Base-by-base conservation (phyloP, 441 rosid genomes). In the Adansonia gregorii region DNA sequence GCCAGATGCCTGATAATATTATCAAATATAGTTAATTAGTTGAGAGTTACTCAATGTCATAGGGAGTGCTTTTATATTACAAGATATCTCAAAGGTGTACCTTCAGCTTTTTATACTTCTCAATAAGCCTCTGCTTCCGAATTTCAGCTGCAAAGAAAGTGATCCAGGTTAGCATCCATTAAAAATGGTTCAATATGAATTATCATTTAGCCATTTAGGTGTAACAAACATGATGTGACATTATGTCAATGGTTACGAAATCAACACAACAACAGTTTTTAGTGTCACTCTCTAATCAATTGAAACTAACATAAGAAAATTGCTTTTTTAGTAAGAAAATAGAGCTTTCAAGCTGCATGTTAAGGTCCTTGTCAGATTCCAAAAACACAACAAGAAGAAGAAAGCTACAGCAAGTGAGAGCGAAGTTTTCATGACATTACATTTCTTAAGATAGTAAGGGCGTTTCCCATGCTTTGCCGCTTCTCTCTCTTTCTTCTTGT, bases 381-480 rank as follows among this genome's bases (percentile, higher is more conserved):
- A 66, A 43, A 51, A 74, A 19, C 64, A 56, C 22, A 8, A 3
- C 3, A 24, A 58, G 6, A 12, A 11, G 35, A 27, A 39, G 27
- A 75, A 15, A 76, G 75, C 51, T 3, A 76, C 54, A 76, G 82
- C 20, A 56, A 54, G 48, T 46, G 74, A 15, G 63, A 61, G 78
- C 76, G 77, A 79, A 77, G 78, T 70, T 54, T 43, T 0, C 31
- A 56, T 35, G 52, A 72, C 70, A 31, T 78, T 85, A 91, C 97
- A 94, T 89, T 93, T 87, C 80, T 95, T 96, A 48, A 94, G 89
- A 89, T 92, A 96, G 84, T 82, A 96, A 48, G 98, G 98, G 41
- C 31, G 82, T 81, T 95, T 95, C 56, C 98, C 97, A 43, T 91
- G 89, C 86, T 93, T 95, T 45, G 93, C 88, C 4, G 97, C 97